Percentiles rank a stretch among this genome's conserved stretches.
These are phyloP conservation scores for Fraxinus sp. DNA, from an alignment of 305 asterid genomes.

Conservation along the genomic window DNA sequence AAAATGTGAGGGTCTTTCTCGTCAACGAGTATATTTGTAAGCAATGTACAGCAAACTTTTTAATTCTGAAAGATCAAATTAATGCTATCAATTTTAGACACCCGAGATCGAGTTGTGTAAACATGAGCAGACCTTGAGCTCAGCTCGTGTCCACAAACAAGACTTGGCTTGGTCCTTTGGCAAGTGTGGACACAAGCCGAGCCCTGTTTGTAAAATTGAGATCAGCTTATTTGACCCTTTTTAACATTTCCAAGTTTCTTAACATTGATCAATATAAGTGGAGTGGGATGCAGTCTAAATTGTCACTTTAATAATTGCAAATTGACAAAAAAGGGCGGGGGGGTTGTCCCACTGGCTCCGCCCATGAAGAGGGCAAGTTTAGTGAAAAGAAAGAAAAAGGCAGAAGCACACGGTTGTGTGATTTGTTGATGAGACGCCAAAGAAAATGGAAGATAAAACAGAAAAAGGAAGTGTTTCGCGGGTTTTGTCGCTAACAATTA, in stretches of 20 bases:
- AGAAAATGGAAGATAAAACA: not conserved
- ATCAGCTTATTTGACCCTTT: not conserved
- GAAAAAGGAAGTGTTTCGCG: not conserved
- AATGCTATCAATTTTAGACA: not conserved
- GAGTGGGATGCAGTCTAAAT: not conserved
- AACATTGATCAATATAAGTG: not conserved
- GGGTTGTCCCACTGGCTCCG: no score
- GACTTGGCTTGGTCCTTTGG: not conserved
- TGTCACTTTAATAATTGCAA: constrained; percentile 10
- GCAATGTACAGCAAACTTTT: not conserved
- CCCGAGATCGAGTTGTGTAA: no score
- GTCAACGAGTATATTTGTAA: not conserved
- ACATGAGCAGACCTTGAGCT: not conserved
- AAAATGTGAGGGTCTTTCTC: not conserved
- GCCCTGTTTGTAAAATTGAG: no score
- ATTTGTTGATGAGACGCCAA: not conserved
- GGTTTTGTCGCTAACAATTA: no score
- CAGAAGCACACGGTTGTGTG: constrained; percentile 27
- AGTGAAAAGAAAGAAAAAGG: not conserved
- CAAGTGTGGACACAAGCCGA: not conserved
- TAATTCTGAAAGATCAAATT: not conserved
- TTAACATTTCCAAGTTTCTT: not conserved
- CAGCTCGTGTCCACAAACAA: not conserved
- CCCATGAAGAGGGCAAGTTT: not conserved
- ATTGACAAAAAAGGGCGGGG: constrained; percentile 9